A percentile compares a stretch with the other conserved stretches of the same genome.
These are phyloP conservation scores for Calvatia gigantea DNA, from an alignment of 768 basidiomycete species.

Conservation along the genomic window DNA sequence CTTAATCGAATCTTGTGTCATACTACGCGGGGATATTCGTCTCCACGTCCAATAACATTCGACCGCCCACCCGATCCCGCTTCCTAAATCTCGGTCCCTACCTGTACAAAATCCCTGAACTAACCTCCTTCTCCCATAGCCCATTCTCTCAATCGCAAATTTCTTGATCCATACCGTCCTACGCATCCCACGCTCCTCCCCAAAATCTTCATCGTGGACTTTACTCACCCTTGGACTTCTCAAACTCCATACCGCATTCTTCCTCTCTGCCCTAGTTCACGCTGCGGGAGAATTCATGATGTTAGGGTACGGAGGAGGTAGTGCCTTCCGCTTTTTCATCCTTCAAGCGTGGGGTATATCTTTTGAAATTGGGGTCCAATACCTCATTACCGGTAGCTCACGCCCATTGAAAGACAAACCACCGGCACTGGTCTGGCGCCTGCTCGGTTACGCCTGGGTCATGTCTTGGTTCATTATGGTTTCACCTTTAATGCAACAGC, in stretches of 20 bases:
- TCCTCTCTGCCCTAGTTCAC: constrained; percentile 28
- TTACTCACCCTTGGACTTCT: constrained; percentile 11
- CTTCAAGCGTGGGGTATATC: constrained; percentile 26
- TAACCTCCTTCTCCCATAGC: not conserved
- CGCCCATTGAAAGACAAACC: not conserved
- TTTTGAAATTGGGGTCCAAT: constrained; percentile 21
- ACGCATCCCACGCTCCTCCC: constrained; percentile 25
- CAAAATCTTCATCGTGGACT: constrained; percentile 18
- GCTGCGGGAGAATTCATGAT: constrained; percentile 25
- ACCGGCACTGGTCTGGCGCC: not conserved
- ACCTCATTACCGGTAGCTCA: constrained; percentile 10
- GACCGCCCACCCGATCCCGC: not conserved
- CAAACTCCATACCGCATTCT: constrained; percentile 23
- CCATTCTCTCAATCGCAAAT: not conserved
- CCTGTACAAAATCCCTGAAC: not conserved
- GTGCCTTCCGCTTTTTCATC: constrained; percentile 26
- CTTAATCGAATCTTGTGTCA: not conserved
- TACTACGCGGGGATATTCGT: not conserved
- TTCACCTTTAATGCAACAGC: constrained; percentile 10
- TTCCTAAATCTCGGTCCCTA: not conserved
- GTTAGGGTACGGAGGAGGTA: constrained; percentile 13
- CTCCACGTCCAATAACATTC: not conserved
- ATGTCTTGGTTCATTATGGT: constrained; percentile 11
- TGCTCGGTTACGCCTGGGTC: constrained; percentile 13
- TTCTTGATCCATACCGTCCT: constrained; percentile 18